A percentile compares a stretch with the other conserved stretches of the same genome.
Conservation (phyloP, 2,329 filamentous ascomycete genomes). For the Clonostachys solani region DNA sequence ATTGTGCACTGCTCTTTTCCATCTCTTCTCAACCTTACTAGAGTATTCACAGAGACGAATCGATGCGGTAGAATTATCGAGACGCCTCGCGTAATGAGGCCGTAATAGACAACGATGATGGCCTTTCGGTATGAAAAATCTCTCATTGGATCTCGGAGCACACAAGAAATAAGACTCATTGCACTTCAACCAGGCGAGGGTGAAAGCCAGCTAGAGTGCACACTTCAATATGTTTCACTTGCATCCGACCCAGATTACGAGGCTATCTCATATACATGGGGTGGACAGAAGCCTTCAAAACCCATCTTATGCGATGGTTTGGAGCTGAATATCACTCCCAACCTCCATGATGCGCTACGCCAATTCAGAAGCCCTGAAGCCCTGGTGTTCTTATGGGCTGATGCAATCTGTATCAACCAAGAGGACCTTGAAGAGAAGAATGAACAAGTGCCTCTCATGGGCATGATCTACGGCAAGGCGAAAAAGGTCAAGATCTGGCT, state of each 20-base stretch:
- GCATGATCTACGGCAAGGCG: slow-evolving; percentile 10
- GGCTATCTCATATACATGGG: background rate
- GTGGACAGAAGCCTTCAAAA: background rate
- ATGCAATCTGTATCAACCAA: slow-evolving; percentile 17
- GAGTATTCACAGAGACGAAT: too few relatives aligned
- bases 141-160: background rate
- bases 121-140: background rate
- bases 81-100: too few relatives aligned
- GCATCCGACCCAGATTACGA: background rate
- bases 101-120: background rate
- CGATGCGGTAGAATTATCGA: too few relatives aligned
- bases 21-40: too few relatives aligned
- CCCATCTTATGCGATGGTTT: background rate
- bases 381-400: slow-evolving; percentile 10
- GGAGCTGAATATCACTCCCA: background rate
- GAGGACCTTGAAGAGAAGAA: slow-evolving; percentile 7
- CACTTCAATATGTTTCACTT: background rate
- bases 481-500: background rate
- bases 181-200: background rate
- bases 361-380: background rate
- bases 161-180: background rate
- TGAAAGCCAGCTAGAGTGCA: background rate
- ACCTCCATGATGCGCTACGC: background rate
- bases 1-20: too few relatives aligned
- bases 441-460: slow-evolving; percentile 13